phyloP scores from a whole-genome alignment of 2,329 filamentous ascomycete genomes.

The Stachybotrys chartarum region DNA sequence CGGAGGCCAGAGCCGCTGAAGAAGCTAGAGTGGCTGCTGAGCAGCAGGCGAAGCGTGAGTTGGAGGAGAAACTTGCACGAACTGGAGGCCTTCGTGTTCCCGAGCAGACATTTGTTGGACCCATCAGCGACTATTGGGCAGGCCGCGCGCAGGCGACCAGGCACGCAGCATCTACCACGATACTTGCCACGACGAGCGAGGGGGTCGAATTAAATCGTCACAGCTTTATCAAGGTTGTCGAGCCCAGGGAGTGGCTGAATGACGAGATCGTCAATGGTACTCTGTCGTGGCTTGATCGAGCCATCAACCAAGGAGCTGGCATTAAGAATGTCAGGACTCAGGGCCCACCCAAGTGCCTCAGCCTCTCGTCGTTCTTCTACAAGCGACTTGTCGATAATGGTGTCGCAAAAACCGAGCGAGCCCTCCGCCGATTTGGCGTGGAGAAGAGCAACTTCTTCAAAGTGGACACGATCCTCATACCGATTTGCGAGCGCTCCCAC shows the following conservation, averaged over 20 bases:
- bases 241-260: slow-evolving; percentile 59
- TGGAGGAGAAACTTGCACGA: slow-evolving; percentile 19
- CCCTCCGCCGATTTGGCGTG: slow-evolving; percentile 50
- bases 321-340: slow-evolving; percentile 37
- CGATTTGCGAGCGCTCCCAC: slow-evolving; percentile 57
- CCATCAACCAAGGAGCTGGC: slow-evolving; percentile 50
- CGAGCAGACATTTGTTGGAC: slow-evolving; percentile 15
- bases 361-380: slow-evolving; percentile 62
- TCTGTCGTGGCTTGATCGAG: slow-evolving; percentile 52
- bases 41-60: slow-evolving; percentile 14
- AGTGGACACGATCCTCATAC: slow-evolving; percentile 63
- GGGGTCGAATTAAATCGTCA: slow-evolving; percentile 42
- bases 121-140: slow-evolving; percentile 20
- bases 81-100: slow-evolving; percentile 23
- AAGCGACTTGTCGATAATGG: slow-evolving; percentile 42
- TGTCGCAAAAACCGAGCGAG: slow-evolving; percentile 40
- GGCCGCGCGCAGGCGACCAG: slow-evolving; percentile 21
- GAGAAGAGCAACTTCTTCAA: slow-evolving; percentile 54
- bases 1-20: slow-evolving; percentile 14
- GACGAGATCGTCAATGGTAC: slow-evolving; percentile 68
- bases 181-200: slow-evolving; percentile 39
- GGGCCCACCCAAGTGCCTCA: slow-evolving; percentile 48
- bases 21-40: slow-evolving; percentile 14
- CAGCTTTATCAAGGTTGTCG: slow-evolving; percentile 58
- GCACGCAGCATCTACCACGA: slow-evolving; percentile 21